A percentile compares a stretch with the other conserved stretches of the same genome.
Conservation (phyloP, 345 rosid species). For the Citropsis articulata region DNA sequence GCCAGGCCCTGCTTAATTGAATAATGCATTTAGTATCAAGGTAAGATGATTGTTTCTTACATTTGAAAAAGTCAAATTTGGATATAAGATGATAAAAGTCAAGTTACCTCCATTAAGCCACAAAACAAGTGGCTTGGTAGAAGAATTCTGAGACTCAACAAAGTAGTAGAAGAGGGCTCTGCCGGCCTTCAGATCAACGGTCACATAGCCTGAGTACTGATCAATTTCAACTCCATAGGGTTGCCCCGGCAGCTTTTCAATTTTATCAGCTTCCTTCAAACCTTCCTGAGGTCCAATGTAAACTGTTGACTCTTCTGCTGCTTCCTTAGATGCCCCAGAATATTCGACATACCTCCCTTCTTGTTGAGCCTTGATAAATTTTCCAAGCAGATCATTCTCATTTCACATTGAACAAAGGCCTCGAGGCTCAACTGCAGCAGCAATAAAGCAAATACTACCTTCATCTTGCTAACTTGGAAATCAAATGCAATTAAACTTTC, state of each 20-base stretch:
- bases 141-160: conserved; percentile 20
- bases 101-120: conserved; percentile 41
- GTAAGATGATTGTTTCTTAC: no score
- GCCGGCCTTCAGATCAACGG: conserved; percentile 25
- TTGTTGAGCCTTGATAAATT: conserved; percentile 1
- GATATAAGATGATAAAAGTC: neutral
- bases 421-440: neutral
- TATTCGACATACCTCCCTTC: neutral
- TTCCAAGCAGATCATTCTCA: neutral
- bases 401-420: neutral
- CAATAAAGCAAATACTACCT: neutral
- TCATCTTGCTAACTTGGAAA: neutral
- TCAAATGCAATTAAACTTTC: neutral
- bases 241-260: conserved; percentile 32
- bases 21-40: neutral
- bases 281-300: neutral
- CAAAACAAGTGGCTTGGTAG: conserved; percentile 31
- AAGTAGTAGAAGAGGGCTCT: conserved; percentile 36
- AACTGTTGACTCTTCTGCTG: neutral
- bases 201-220: conserved; percentile 36
- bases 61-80: no score
- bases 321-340: neutral
- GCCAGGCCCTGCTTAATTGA: conserved; percentile 36
- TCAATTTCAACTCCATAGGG: conserved; percentile 20
- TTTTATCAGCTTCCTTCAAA: conserved; percentile 26